Base-by-base conservation (phyloP, 2,329 filamentous ascomycete species). In the Aspergillus sp. region DNA sequence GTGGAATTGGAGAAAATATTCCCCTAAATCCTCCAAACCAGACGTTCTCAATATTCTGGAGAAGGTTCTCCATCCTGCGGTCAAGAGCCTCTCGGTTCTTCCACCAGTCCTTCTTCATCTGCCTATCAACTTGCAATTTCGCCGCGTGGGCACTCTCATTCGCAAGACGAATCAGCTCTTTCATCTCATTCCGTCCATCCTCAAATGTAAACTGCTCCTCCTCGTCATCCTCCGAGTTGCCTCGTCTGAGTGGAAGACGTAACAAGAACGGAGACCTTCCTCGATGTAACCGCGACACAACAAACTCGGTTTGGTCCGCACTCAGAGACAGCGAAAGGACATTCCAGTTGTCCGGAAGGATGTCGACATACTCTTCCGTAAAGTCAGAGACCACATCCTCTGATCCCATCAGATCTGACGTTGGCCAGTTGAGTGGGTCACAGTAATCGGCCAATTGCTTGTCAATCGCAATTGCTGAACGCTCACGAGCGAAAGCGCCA, bases 11-110 rank as follows among this genome's bases (percentile, higher is more conserved):
- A 1, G 92, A 93, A 72, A 99, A 94, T n/a, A 99, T 89, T 17
- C 94, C 93, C 60, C 89, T 90, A 83, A 99, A 99, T 0, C 95
- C 95, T 53, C 94, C 93, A 5, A 99, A 86, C 95, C 95, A 99
- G 23, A 95, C 89, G 64, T 91, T 90, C 76, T 99, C 94, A 45
- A 99, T 90, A 62, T 92, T 96, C 57, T 88, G 83, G 1, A 99
- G 82, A 9, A 99, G 84, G 54, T 91, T 89, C 64, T 87, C 88
- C 25, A 99, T 83, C 9, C 92, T 88, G 34, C 80, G 79, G 72
- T 99, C 95, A 17, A 99, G 82, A 3, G 85, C 85, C 75, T 95
- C 90, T 15, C 96, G 87, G 72, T 93, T 90, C 4, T 85, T 86
- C 93, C 95, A 99, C 95, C 95, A 99, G 51, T 89, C 88, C 45